A percentile compares a stretch with the other conserved stretches of the same genome.
These are phyloP conservation scores for Tetrahymena borealis DNA, from an alignment of 73 alveolate species.

Conservation along the genomic window DNA sequence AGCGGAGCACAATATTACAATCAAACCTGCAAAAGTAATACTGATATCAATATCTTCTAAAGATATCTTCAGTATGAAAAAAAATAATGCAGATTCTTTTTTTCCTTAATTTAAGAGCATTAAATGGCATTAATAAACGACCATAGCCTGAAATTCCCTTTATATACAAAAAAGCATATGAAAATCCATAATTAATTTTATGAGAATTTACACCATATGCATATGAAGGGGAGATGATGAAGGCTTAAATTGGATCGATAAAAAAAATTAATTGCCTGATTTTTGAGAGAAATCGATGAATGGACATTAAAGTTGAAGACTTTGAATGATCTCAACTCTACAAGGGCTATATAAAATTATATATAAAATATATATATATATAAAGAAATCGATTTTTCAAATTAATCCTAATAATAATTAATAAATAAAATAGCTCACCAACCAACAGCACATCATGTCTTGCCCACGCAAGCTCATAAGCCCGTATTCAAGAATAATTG, in stretches of 20 bases:
- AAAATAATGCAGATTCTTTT: neutral
- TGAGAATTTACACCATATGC: neutral
- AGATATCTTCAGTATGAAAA: neutral
- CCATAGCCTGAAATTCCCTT: neutral
- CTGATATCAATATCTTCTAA: neutral
- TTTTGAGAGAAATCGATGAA: conserved; percentile 1
- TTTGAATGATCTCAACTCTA: neutral
- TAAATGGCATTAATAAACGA: neutral
- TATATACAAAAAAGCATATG: neutral
- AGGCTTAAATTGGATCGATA: neutral
- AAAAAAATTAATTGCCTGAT: neutral
- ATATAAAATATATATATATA: neutral
- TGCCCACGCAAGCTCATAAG: conserved; percentile 6
- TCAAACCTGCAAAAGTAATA: neutral
- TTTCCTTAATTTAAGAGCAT: neutral
- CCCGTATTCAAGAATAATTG: neutral
- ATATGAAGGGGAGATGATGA: neutral
- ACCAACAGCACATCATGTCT: neutral
- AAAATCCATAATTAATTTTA: neutral
- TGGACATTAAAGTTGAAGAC: neutral
- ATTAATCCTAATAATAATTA: neutral
- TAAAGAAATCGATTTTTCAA: neutral
- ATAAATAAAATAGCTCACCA: neutral
- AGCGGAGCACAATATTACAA: neutral
- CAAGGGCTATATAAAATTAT: neutral